These are phyloP conservation scores for Xerocomellus intermedius DNA, from an alignment of 768 basidiomycete species.

Conservation along the genomic window DNA sequence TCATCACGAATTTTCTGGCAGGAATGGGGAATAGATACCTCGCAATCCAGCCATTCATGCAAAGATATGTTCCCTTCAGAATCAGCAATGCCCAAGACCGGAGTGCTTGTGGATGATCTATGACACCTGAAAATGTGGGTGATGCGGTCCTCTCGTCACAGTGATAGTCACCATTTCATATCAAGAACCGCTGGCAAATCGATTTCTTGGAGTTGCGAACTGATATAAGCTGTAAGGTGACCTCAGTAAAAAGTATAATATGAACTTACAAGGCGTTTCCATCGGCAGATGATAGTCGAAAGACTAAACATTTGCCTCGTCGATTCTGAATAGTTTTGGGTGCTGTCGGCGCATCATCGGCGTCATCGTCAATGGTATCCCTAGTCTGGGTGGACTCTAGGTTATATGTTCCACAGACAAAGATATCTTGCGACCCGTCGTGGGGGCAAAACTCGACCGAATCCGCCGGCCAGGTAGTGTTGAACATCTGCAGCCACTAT, in stretches of 20 bases:
- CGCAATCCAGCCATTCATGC: slow-evolving; percentile 49
- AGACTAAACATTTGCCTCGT: slow-evolving; percentile 73
- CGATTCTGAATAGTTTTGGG: slow-evolving; percentile 39
- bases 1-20: not conserved
- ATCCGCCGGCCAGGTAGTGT: slow-evolving; percentile 86
- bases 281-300: slow-evolving; percentile 42
- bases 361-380: not conserved
- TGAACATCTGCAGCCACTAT: slow-evolving; percentile 27
- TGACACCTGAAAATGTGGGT: slow-evolving; percentile 53
- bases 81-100: slow-evolving; percentile 73
- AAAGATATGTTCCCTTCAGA: slow-evolving; percentile 79
- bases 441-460: slow-evolving; percentile 89
- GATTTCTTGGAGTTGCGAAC: slow-evolving; percentile 64
- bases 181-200: slow-evolving; percentile 83
- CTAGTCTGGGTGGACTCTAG: slow-evolving; percentile 42
- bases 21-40: slow-evolving; percentile 36
- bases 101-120: slow-evolving; percentile 37
- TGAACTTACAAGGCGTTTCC: slow-evolving; percentile 36
- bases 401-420: slow-evolving; percentile 92
- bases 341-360: not conserved
- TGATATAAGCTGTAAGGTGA: slow-evolving; percentile 21
- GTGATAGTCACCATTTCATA: slow-evolving; percentile 80
- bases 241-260: not conserved
- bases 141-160: not conserved
- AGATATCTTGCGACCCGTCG: slow-evolving; percentile 52